Conservation (phyloP, 805 yeast genomes). For the Blastobotrys americana region DNA sequence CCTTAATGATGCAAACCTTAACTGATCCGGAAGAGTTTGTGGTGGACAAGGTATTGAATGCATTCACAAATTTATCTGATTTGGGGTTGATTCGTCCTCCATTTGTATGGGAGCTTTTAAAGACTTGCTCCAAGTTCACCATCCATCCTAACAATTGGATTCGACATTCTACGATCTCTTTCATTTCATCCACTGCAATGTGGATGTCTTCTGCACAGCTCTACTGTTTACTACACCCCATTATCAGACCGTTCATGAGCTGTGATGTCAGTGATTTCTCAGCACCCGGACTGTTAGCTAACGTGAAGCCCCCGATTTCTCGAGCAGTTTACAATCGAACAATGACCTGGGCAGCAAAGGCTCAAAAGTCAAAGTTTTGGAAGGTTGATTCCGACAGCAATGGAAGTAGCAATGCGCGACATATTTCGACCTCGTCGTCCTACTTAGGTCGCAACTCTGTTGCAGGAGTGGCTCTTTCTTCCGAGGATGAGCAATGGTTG, state of each 20-base stretch:
- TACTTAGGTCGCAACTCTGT: neutral
- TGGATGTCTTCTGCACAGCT: slow-evolving; percentile 68
- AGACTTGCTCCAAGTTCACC: slow-evolving; percentile 46
- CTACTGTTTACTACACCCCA: slow-evolving; percentile 77
- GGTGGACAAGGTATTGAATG: slow-evolving; percentile 57
- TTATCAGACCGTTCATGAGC: slow-evolving; percentile 65
- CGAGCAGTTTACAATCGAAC: slow-evolving; percentile 57
- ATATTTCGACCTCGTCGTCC: neutral
- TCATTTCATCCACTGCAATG: slow-evolving; percentile 55
- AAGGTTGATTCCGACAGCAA: slow-evolving; percentile 29
- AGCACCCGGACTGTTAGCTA: slow-evolving; percentile 59
- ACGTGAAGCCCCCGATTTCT: slow-evolving; percentile 61
- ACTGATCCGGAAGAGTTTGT: slow-evolving; percentile 81
- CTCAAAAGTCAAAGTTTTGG: slow-evolving; percentile 76
- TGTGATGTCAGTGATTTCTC: slow-evolving; percentile 66
- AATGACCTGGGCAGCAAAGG: slow-evolving; percentile 62
- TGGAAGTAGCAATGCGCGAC: neutral
- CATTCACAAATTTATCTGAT: slow-evolving; percentile 48
- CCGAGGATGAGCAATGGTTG: slow-evolving; percentile 45
- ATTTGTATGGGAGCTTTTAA: slow-evolving; percentile 49
- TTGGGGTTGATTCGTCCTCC: slow-evolving; percentile 49
- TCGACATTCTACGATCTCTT: slow-evolving; percentile 55
- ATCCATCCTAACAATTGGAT: slow-evolving; percentile 88
- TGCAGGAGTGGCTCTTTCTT: slow-evolving; percentile 8
- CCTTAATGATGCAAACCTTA: slow-evolving; percentile 74